Base-by-base conservation (phyloP, 345 rosid species). In the Microcos paniculata region DNA sequence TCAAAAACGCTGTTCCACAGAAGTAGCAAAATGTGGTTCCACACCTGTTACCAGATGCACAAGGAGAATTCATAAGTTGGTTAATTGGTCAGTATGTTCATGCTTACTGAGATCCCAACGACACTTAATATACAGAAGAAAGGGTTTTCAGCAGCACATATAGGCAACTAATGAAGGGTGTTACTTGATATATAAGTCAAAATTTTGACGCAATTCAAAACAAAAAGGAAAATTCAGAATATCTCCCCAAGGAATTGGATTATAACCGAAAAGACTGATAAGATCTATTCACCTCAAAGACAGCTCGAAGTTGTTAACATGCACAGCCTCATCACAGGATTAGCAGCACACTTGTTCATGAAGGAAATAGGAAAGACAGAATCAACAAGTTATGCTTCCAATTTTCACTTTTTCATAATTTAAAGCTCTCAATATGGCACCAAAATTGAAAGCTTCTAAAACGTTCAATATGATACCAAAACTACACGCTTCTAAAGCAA, bases 11-110 rank as follows among this genome's bases (percentile, higher is more conserved):
- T 31, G 71, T 19, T 76, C 84, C 86, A 74, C 92, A 89, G 3
- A 45, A 65, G 82, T 85, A 89, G 57, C 90, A 86, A 76, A 87
- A 87, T 49, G 81, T 85, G 45, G 73, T 62, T 12, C 85, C 86
- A 70, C 90, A 89, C 77, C 90, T 87, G 76, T 24, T 19, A 72
- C 28, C 9, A 46, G 28, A 55, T 4, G 4, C 43, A 63, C 3
- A 31, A 63, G 58, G 11, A 30, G 42, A 73, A 31, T n/a, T n/a
- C n/a, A n/a, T n/a, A n/a, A n/a, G n/a, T n/a, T n/a, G n/a, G n/a
- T n/a, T n/a, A n/a, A 31, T 71, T 40, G 11, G 26, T 28, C 11
- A 52, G 19, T 16, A 52, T 12, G 30, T 58, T 26, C 19, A 59
- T 28, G 9, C 64, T 59, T 30, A 26, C 13, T 24, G 18, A 57